Conservation (phyloP, 441 rosid species). For the Adansonia gregorii region DNA sequence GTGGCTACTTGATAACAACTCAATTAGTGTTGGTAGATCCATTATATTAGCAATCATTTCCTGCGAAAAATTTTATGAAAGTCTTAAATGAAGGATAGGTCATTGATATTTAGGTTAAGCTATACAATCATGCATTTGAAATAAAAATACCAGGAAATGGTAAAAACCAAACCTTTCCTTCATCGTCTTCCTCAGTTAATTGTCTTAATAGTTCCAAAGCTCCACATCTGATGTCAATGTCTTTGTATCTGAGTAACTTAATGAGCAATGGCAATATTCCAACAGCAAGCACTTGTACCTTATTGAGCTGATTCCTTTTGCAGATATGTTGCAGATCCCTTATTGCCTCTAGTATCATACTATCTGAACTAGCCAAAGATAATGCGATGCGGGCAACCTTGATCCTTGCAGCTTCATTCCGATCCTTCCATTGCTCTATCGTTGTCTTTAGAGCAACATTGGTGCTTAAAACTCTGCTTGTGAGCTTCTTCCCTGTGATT, state of each 20-base stretch:
- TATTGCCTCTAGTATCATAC: conserved; percentile 73
- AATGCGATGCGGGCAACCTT: conserved; percentile 74
- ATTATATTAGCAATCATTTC: conserved; percentile 41
- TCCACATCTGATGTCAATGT: conserved; percentile 60
- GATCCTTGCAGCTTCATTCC: conserved; percentile 74
- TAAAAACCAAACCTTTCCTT: conserved; percentile 58
- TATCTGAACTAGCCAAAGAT: conserved; percentile 65
- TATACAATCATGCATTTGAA: neutral
- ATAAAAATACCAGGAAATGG: conserved; percentile 9
- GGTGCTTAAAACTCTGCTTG: conserved; percentile 44
- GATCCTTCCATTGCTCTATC: conserved; percentile 77
- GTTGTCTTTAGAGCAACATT: conserved; percentile 69
- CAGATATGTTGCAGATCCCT: conserved; percentile 64
- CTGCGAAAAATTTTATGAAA: conserved; percentile 20
- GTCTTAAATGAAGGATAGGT: neutral
- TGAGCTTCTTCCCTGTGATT: conserved; percentile 51
- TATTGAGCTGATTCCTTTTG: conserved; percentile 52
- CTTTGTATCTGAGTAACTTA: conserved; percentile 53
- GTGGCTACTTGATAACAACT: conserved; percentile 68
- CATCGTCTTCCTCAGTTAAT: conserved; percentile 60
- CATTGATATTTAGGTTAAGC: neutral
- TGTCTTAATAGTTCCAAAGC: conserved; percentile 56
- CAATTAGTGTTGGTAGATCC: conserved; percentile 53
- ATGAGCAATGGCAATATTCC: conserved; percentile 68
- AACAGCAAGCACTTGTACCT: conserved; percentile 52